Evolutionary conservation across 495 filamentous ascomycete genomes (phyloP), one percentile per base, ranked within the genome.

Genomic region (Podospora conica): DNA sequence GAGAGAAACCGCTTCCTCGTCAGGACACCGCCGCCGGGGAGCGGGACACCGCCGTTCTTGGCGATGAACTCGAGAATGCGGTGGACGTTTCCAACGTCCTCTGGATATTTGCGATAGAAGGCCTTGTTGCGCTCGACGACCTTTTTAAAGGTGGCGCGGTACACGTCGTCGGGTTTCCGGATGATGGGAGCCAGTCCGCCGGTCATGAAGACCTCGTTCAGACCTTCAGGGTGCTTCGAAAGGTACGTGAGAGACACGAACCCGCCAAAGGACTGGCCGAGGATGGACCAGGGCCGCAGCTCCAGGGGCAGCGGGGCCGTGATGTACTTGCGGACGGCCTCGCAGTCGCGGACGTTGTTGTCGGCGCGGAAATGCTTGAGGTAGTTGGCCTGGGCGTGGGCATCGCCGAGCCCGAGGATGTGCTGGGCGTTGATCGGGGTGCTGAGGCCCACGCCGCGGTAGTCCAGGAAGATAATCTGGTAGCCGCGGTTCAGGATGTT

Each of bases 241-340:
- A 98, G 82, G 76, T 97, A 98, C 25, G 88, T 90, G 18, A 90
- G 80, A 7, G 81, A 80, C 65, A 90, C 93, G 76, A 96, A 97
- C 1, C 94, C 95, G 29, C 95, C 94, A 73, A 95, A 98, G 21
- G 89, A 92, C 77, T 97, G 94, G 11, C 95, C 95, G 58, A 96
- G 86, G 31, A 91, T 81, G 54, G 79, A 82, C 94, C 95, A 97
- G 77, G 90, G 90, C 70, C 86, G 84, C 71, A 90, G 86, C 18
- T 88, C 86, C 21, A 82, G 79, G 0, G 90, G 88, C 56, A 87
- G 90, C 21, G 89, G 86, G 4, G 80, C 76, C 0, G 89, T 93
- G 65, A 98, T 78, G 28, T 80, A 86, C 61, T 87, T 81, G 1
- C 94, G 84, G 22, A 98, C 86, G 10, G 93, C 92, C 70, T 98